These are phyloP conservation scores for Lasiodiplodia sp. DNA, from an alignment of 2,329 filamentous ascomycete species.

Conservation along the genomic window DNA sequence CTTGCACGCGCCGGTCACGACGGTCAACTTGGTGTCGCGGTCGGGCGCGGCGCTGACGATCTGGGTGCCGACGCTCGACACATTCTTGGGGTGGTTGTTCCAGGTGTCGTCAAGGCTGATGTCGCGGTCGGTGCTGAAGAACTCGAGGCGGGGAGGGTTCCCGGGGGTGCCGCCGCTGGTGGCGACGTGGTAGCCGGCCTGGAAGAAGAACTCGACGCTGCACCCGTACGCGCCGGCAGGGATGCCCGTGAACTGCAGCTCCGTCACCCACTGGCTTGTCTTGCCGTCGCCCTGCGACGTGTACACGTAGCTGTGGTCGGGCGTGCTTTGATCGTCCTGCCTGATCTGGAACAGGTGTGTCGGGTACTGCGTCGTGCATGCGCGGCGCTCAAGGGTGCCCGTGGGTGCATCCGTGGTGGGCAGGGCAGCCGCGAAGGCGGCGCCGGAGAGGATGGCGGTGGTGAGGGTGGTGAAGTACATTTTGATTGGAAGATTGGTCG, in stretches of 20 bases:
- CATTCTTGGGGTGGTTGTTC: background rate
- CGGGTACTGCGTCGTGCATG: slow-evolving; percentile 36
- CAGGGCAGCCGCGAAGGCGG: slow-evolving; percentile 33
- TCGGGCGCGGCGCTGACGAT: background rate
- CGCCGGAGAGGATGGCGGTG: slow-evolving; percentile 31
- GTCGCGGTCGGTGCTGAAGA: slow-evolving; percentile 32
- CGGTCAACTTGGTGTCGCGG: background rate
- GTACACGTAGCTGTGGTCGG: slow-evolving; percentile 20
- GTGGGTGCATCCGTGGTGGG: slow-evolving; percentile 30
- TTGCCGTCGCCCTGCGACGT: slow-evolving; percentile 29
- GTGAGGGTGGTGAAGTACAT: slow-evolving; percentile 37
- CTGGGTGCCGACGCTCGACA: slow-evolving; percentile 7
- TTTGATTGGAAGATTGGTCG: background rate
- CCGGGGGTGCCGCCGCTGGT: slow-evolving; percentile 31
- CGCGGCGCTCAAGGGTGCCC: slow-evolving; percentile 33
- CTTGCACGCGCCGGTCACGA: background rate
- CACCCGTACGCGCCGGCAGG: slow-evolving; percentile 38
- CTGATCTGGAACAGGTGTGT: slow-evolving; percentile 35
- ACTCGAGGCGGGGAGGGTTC: slow-evolving; percentile 32
- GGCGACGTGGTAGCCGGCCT: slow-evolving; percentile 32
- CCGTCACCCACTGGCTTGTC: slow-evolving; percentile 31
- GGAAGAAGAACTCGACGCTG: slow-evolving; percentile 40
- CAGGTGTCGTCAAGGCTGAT: background rate
- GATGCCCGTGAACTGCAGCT: slow-evolving; percentile 35
- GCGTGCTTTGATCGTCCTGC: slow-evolving; percentile 36